Evolutionary conservation across 148 eudicot genomes (phyloP), one percentile per base, ranked within the genome.

Genomic region (Tetragonia tetragonoides): DNA sequence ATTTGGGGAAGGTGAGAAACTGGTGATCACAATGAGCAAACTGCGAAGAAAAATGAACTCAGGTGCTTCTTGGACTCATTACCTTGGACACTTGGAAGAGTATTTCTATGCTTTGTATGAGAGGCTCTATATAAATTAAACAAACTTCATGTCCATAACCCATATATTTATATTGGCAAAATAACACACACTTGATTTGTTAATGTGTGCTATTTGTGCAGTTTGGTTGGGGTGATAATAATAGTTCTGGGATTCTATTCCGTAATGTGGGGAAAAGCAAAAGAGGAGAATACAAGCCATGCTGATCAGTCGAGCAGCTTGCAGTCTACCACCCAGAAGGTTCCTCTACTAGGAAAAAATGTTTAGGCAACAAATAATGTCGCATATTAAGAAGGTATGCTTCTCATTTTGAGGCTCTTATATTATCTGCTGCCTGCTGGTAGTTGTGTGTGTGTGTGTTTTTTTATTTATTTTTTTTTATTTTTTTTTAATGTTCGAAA

Each of bases 211-310:
- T 73, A 49, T 76, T 49, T 69, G 64, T 86, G 89, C 93, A 94
- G 97, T 84, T 82, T 94, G 87, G 80, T 90, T 47, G 97, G 97
- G 63, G 88, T 94, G 66, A 73, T 87, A 44, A 69, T 90, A 57
- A 92, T 92, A 74, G 84, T 94, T 83, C 53, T 86, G 20, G 97
- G 98, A 57, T 92, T 94, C 81, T 94, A 92, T 77, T 79, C 89
- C 67, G 94, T 92, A 51, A 90, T 94, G 89, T 94, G 98, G 98
- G 97, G 97, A 64, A 94, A 89, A 79, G 81, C 90, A 49, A 90
- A 90, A 78, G 98, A 92, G 77, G 75, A 67, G 56, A 85, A 87
- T 82, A 74, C 44, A 47, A 72, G 56, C 3, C 42, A 73, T 37
- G 81, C 66, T 40, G 54, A 61, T 69, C 78, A 66, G 54, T 23